Base-by-base conservation (phyloP, 2,329 filamentous ascomycete genomes). In the Alternaria novae-zelandiae region DNA sequence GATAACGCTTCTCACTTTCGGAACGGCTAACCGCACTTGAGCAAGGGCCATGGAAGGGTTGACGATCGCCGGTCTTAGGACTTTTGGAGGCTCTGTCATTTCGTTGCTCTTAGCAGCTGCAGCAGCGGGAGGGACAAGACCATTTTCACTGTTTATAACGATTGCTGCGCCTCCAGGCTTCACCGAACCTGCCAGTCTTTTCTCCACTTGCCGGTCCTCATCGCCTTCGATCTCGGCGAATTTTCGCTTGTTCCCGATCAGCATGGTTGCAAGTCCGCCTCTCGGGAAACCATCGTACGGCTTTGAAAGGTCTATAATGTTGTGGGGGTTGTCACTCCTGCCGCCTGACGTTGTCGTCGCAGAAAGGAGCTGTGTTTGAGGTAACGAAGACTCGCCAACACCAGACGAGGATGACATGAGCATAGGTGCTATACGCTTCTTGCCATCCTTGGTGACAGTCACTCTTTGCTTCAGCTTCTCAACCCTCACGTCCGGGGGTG, bases 391-490 rank as follows among this genome's bases (percentile, higher is more conserved):
- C 74, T 94, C 90, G 11, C 92, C 93, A 1, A 91, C 92, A 3
- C 92, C 93, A 9, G 94, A 95, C 0, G 93, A 94, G 1, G 95
- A 97, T 3, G 84, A 85, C 7, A 99, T 93, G 12, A 99, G 85
- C 67, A 99, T 85, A 2, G 96, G 96, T 5, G 94, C 92, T 59
- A 99, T 95, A 58, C 96, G 88, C 82, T 99, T 99, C 82, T 96
- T 98, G 28, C 96, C 96, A 69, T 99, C 95, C 78, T 97, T 98
- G 0, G 93, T 97, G 64, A 97, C 90, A 0, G 95, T 97, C 4
- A 98, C 94, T 56, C 96, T 88, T 66, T 95, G 93, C 80, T 98
- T 98, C 67, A 98, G 82, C 66, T 87, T 87, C 70, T 91, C 89
- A 4, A 91, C 78, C 70, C 88, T 88, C 11, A 86, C 84, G 70